Evolutionary conservation across 371 early-diverging fungal species (phyloP).

Genomic region (Mucor velutinosus): DNA sequence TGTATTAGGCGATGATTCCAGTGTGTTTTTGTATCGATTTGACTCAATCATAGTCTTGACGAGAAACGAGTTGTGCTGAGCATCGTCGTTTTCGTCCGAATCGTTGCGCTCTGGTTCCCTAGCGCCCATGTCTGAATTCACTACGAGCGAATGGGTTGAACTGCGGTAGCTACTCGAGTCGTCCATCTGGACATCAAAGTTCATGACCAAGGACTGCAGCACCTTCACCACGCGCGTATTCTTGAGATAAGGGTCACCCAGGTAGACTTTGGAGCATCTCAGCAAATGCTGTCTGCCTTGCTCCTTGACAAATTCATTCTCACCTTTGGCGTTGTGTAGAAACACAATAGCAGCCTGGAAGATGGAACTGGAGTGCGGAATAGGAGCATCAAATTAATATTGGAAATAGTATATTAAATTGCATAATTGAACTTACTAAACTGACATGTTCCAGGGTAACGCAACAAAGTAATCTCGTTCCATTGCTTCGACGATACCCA

Average conservation of each 20-base stretch:
- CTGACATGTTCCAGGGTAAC: constrained; percentile 39
- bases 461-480: constrained; percentile 13
- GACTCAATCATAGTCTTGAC: background rate
- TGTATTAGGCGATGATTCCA: background rate
- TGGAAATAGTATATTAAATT: background rate
- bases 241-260: constrained; percentile 14
- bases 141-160: background rate
- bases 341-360: constrained; percentile 48
- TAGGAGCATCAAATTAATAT: background rate
- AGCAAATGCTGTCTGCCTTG: constrained; percentile 27
- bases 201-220: background rate
- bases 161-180: background rate
- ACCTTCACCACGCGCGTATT: constrained; percentile 14
- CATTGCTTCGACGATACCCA: constrained; percentile 22
- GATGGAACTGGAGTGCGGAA: constrained; percentile 21
- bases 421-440: constrained; percentile 31
- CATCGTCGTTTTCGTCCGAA: background rate
- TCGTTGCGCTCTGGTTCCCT: background rate
- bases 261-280: constrained; percentile 23
- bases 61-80: background rate
- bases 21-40: background rate
- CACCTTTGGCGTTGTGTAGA: constrained; percentile 40
- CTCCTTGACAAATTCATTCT: constrained; percentile 21
- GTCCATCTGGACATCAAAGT: constrained; percentile 8
- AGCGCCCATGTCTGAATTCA: background rate